Conservation (phyloP, 1,139 yeast species). For the Suhomyces atakaporum region DNA sequence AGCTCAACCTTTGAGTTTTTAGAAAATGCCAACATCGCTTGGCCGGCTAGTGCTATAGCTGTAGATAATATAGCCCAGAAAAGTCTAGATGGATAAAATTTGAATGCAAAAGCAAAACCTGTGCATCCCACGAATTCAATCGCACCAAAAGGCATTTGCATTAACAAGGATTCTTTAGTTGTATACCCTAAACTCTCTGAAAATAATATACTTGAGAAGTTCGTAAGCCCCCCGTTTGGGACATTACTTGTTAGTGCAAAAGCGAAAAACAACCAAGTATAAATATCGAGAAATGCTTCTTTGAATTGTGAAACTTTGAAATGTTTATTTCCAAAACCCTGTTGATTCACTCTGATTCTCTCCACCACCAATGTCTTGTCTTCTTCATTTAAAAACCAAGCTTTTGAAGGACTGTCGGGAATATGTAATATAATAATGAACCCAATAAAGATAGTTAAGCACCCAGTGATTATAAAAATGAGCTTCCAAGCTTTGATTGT, state of each 20-base stretch:
- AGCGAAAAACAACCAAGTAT: constrained; percentile 45
- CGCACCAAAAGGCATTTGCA: constrained; percentile 40
- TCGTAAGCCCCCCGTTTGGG: constrained; percentile 56
- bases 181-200: constrained; percentile 47
- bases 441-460: constrained; percentile 48
- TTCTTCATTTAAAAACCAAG: constrained; percentile 43
- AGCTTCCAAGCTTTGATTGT: constrained; percentile 48
- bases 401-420: constrained; percentile 57
- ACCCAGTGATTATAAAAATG: constrained; percentile 49
- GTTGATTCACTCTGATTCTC: constrained; percentile 40
- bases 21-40: constrained; percentile 53
- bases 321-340: constrained; percentile 58
- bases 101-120: constrained; percentile 17
- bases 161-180: constrained; percentile 36
- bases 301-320: constrained; percentile 56
- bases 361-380: constrained; percentile 45
- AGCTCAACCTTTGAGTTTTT: constrained; percentile 12
- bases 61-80: constrained; percentile 46
- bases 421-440: constrained; percentile 42
- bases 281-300: constrained; percentile 52
- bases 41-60: constrained; percentile 37
- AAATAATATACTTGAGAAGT: constrained; percentile 51
- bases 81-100: constrained; percentile 27
- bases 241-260: constrained; percentile 45
- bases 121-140: constrained; percentile 47